phyloP scores from a whole-genome alignment of 768 basidiomycete species.

The Auricularia sp. region DNA sequence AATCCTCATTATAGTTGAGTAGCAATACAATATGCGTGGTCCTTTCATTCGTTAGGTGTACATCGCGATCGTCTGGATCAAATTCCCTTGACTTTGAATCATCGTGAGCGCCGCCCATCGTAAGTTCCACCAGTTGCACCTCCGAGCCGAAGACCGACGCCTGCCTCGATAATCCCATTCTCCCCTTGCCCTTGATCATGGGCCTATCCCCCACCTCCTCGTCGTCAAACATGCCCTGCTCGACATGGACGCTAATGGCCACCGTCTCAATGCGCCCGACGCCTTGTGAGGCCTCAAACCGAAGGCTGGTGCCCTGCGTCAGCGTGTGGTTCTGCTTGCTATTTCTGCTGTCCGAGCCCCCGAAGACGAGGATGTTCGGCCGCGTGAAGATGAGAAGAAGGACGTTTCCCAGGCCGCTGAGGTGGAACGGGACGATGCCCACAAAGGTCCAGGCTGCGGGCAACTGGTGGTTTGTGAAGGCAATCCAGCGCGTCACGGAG shows the following conservation, averaged over 20 bases:
- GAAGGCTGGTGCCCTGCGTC: background rate
- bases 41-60: too few relatives aligned
- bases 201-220: background rate
- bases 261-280: background rate
- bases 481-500: constrained; percentile 30
- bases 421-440: constrained; percentile 23
- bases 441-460: constrained; percentile 24
- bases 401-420: constrained; percentile 33
- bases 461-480: constrained; percentile 13
- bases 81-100: too few relatives aligned
- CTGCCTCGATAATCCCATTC: too few relatives aligned
- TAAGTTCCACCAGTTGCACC: too few relatives aligned
- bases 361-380: constrained; percentile 26
- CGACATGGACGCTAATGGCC: background rate
- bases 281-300: background rate
- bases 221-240: background rate
- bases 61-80: too few relatives aligned
- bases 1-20: too few relatives aligned
- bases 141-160: too few relatives aligned
- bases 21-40: too few relatives aligned
- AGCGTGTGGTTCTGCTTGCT: background rate
- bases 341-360: background rate
- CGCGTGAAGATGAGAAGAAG: constrained; percentile 27
- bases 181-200: background rate
- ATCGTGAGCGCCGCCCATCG: too few relatives aligned